Conservation (phyloP, 2,329 filamentous ascomycete species). For the Aureobasidium sp. region DNA sequence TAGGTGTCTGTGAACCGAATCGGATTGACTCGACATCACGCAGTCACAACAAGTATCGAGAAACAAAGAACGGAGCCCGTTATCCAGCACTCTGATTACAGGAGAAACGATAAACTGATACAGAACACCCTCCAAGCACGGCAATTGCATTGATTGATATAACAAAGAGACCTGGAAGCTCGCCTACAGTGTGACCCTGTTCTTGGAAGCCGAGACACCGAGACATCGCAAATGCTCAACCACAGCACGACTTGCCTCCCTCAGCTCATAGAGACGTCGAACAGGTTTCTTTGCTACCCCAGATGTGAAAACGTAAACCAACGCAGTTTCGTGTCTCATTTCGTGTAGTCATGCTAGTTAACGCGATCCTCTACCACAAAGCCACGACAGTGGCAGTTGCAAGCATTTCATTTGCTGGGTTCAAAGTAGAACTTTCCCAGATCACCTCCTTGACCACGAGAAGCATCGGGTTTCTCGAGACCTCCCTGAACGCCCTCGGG, state of each 20-base stretch:
- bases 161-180: not conserved
- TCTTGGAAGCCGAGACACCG: not conserved
- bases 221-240: not conserved
- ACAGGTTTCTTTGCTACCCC: not conserved
- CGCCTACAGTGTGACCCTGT: not conserved
- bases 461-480: slow-evolving; percentile 33
- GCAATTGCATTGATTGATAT: not conserved
- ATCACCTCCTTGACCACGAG: slow-evolving; percentile 25
- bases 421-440: slow-evolving; percentile 57
- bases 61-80: no score
- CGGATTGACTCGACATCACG: no score
- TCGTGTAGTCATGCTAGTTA: not conserved
- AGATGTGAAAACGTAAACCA: not conserved
- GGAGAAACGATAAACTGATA: no score
- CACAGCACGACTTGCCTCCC: not conserved
- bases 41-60: no score
- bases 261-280: not conserved
- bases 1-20: no score
- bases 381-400: not conserved
- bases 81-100: no score
- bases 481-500: slow-evolving; percentile 31
- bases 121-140: not conserved
- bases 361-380: not conserved
- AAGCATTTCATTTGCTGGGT: slow-evolving; percentile 17
- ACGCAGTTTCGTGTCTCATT: not conserved